These are phyloP conservation scores for Bruguiera gymnorhiza DNA, from an alignment of 345 rosid genomes.

Conservation along the genomic window DNA sequence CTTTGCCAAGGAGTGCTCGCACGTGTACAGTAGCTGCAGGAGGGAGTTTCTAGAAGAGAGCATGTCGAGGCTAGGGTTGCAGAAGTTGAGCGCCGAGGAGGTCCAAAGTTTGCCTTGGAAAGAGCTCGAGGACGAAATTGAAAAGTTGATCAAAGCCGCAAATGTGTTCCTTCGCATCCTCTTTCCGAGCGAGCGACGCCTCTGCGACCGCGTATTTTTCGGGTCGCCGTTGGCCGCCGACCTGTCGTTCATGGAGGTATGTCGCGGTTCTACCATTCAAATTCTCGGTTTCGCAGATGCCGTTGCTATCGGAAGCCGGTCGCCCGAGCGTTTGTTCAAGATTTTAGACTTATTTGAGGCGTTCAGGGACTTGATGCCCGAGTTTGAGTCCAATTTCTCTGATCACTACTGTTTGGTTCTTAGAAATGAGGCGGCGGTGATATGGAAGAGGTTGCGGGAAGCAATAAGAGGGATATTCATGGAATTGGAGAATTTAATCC, in stretches of 20 bases:
- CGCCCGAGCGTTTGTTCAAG: conserved; percentile 86
- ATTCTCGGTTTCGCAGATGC: conserved; percentile 75
- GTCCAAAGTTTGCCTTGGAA: conserved; percentile 76
- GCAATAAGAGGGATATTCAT: conserved; percentile 78
- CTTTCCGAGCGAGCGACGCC: conserved; percentile 90
- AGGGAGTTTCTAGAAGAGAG: conserved; percentile 85
- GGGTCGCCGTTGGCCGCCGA: conserved; percentile 69
- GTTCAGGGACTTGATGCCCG: conserved; percentile 76
- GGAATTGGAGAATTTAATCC: conserved; percentile 88
- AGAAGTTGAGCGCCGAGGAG: conserved; percentile 72
- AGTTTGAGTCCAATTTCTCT: conserved; percentile 59
- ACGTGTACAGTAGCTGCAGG: conserved; percentile 70
- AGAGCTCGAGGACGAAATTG: conserved; percentile 77
- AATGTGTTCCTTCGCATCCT: conserved; percentile 69
- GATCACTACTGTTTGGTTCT: conserved; percentile 71
- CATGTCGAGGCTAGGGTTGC: conserved; percentile 66
- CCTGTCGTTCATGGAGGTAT: conserved; percentile 89
- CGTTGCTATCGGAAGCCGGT: conserved; percentile 64
- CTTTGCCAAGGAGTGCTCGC: conserved; percentile 66
- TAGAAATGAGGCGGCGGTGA: conserved; percentile 62
- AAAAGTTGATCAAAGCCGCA: conserved; percentile 81
- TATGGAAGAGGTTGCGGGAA: conserved; percentile 80
- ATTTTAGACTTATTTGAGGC: conserved; percentile 82
- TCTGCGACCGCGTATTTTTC: conserved; percentile 79
- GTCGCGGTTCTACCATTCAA: conserved; percentile 72